Base-by-base conservation (phyloP, 441 rosid species). In the Populus trichocarpa region DNA sequence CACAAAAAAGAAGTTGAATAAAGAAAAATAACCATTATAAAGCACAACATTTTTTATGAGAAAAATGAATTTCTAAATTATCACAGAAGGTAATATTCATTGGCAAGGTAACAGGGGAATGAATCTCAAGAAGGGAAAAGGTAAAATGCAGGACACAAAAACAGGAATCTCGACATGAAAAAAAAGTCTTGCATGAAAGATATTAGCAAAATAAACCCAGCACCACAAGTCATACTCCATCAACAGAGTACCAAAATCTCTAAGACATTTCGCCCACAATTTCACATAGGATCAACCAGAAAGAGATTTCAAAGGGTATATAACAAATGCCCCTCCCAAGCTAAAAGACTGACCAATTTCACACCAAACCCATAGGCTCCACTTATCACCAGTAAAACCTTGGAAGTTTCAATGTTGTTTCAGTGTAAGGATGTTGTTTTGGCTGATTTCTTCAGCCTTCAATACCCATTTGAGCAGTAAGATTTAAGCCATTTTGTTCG, bases 1-100 rank as follows among this genome's bases (percentile, higher is more conserved):
- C 74, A 79, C 70, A 80, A 26, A 80, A 73, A 57, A 80, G 69
- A 64, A 77, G 53, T 72, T 26, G 57, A 71, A 66, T 13, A 65
- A 81, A 64, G 71, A 74, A 59, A 38, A 71, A 33, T 25, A 73
- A 75, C 11, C 6, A 50, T 25, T 33, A 53, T 38, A 71, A 72
- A 16, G 23, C 8, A 33, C 8, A 10, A 10, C 5, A 61, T n/a
- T 61, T 61, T 25, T 61, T 61, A 61, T 22, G 26, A 22, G 26
- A 46, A 14, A 40, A 40, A 40, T 40, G 50, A 46, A 63, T 25
- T 30, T 30, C 40, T 22, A 11, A 36, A 10, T 28, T 23, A 23
- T n/a, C 35, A 23, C 8, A 8, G 1, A 20, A 70, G 68, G 16
- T 26, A 67, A 46, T 75, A 12, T 12, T 30, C 18, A 59, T 16